These are phyloP conservation scores for Thozetella sp. DNA, from an alignment of 495 filamentous ascomycete species.

Conservation along the genomic window DNA sequence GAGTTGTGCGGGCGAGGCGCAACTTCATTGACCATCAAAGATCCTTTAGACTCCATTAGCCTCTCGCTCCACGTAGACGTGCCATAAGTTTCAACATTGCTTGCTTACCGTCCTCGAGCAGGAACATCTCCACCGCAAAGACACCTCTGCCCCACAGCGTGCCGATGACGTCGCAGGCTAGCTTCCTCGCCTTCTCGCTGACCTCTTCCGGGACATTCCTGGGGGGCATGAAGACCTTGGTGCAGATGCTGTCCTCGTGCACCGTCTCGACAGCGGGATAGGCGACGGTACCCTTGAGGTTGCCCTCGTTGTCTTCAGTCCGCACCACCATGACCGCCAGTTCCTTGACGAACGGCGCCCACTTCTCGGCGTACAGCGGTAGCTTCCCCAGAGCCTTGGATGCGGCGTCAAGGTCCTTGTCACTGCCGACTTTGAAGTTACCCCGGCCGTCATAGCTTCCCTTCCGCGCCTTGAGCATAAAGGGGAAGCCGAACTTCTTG, in stretches of 20 bases:
- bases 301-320: conserved; percentile 70
- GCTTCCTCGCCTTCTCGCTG: conserved; percentile 66
- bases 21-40: conserved; percentile 85
- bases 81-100: neutral
- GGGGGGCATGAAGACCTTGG: conserved; percentile 86
- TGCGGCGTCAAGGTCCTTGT: conserved; percentile 69
- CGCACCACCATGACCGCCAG: conserved; percentile 94
- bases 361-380: conserved; percentile 87
- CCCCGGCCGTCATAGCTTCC: conserved; percentile 94
- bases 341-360: conserved; percentile 84
- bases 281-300: conserved; percentile 54
- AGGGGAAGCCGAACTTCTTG: conserved; percentile 73
- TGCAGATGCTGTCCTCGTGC: conserved; percentile 95
- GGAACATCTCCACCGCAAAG: conserved; percentile 97
- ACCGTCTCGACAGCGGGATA: conserved; percentile 94
- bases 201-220: conserved; percentile 65
- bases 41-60: no score
- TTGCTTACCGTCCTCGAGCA: conserved; percentile 70
- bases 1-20: conserved; percentile 97
- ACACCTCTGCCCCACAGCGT: conserved; percentile 87
- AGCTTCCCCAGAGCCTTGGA: conserved; percentile 68
- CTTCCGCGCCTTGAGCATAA: conserved; percentile 94
- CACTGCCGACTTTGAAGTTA: conserved; percentile 75
- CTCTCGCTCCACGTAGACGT: no score
- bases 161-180: conserved; percentile 78